Conservation (phyloP, 257 asterid genomes). For the Solanum pimpinellifolium region DNA sequence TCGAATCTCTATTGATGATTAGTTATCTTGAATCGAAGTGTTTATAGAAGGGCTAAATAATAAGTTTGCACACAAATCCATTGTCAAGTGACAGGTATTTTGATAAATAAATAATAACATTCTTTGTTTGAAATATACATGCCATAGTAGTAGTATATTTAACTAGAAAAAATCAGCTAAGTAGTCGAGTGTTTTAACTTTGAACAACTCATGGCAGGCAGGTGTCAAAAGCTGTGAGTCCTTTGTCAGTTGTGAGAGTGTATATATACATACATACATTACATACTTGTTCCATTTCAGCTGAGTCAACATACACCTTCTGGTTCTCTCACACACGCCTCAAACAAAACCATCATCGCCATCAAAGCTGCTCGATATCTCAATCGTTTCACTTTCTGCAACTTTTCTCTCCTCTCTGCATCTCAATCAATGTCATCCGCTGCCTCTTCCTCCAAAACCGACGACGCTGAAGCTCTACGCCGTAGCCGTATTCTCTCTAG, state of each 20-base stretch:
- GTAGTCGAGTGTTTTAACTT: background rate
- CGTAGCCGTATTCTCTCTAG: constrained; percentile 61
- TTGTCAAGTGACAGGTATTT: too few species aligned
- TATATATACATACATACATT: too few species aligned
- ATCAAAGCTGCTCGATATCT: constrained; percentile 11
- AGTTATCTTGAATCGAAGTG: background rate
- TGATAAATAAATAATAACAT: too few species aligned
- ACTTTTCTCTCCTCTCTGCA: background rate
- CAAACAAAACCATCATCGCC: background rate
- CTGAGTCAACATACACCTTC: background rate
- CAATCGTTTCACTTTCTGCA: background rate
- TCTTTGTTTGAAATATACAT: too few species aligned
- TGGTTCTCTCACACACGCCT: background rate
- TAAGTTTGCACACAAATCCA: too few species aligned
- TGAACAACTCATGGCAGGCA: background rate
- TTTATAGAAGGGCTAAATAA: too few species aligned
- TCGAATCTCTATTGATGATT: background rate
- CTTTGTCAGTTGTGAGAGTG: too few species aligned
- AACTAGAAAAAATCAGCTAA: too few species aligned
- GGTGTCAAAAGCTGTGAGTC: background rate
- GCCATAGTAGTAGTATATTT: too few species aligned
- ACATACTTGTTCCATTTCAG: background rate
- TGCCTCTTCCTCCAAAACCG: constrained; percentile 14
- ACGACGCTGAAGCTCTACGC: constrained; percentile 37
- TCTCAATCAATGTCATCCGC: constrained; percentile 24